Conservation (phyloP, 2,329 filamentous ascomycete species). For the Sporothrix variecibatus region DNA sequence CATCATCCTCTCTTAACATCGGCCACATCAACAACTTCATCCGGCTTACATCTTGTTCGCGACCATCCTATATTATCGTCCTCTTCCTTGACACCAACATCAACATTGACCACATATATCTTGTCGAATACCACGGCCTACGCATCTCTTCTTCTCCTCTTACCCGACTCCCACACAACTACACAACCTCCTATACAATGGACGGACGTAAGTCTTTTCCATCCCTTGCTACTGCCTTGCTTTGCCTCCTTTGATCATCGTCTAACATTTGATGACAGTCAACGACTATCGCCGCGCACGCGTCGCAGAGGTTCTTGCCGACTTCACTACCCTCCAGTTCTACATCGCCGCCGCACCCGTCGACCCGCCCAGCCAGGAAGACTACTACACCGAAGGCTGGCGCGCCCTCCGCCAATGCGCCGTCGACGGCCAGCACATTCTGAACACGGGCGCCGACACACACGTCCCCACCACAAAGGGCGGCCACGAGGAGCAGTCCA, state of each 20-base stretch:
- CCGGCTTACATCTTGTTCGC: not conserved
- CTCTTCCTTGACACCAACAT: not conserved
- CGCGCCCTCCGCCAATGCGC: slow-evolving; percentile 62
- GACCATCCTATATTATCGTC: not conserved
- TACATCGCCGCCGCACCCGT: slow-evolving; percentile 60
- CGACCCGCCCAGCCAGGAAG: slow-evolving; percentile 56
- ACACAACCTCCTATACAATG: slow-evolving; percentile 23
- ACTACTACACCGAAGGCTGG: slow-evolving; percentile 67
- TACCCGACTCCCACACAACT: not conserved
- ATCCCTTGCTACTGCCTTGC: not conserved
- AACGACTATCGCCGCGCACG: slow-evolving; percentile 61
- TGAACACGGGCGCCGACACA: slow-evolving; percentile 65
- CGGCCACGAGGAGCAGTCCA: slow-evolving; percentile 60
- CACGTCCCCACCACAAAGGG: slow-evolving; percentile 56
- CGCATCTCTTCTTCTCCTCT: not conserved
- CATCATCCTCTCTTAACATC: not conserved
- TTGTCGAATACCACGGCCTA: not conserved
- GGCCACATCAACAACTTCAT: not conserved
- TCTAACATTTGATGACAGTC: slow-evolving; percentile 43
- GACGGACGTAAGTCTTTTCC: slow-evolving; percentile 31
- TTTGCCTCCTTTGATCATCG: not conserved
- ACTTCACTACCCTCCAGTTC: slow-evolving; percentile 64
- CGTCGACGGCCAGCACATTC: slow-evolving; percentile 64
- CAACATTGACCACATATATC: not conserved
- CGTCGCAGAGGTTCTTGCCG: slow-evolving; percentile 62